A percentile compares a stretch with the other conserved stretches of the same genome.
phyloP scores from a whole-genome alignment of 768 basidiomycete genomes.

The Chiua virens region DNA sequence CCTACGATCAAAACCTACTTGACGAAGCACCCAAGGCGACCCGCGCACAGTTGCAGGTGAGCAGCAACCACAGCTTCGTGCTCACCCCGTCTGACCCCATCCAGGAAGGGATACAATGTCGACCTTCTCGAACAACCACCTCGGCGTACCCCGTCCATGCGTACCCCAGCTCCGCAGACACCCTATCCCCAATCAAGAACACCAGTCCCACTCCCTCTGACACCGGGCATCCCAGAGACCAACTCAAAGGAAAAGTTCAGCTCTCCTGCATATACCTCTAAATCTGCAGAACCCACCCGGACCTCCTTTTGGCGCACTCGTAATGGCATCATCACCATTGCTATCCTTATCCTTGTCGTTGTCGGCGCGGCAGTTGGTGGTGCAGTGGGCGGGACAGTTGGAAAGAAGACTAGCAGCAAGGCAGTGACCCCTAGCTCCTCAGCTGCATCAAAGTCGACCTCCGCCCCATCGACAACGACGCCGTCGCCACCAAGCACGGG shows the following conservation, averaged over 20 bases:
- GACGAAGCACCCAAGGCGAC: slow-evolving; percentile 43
- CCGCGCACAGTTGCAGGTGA: slow-evolving; percentile 43
- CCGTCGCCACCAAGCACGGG: not conserved
- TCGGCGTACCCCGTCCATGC: slow-evolving; percentile 23
- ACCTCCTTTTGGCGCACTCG: slow-evolving; percentile 51
- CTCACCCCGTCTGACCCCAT: not conserved
- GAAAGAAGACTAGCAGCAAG: slow-evolving; percentile 19
- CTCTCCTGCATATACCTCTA: not conserved
- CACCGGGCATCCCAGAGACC: slow-evolving; percentile 8
- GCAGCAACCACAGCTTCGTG: slow-evolving; percentile 24
- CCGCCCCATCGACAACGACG: not conserved
- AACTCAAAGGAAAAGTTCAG: slow-evolving; percentile 14
- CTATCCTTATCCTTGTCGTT: slow-evolving; percentile 40
- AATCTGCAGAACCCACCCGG: not conserved
- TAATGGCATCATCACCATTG: slow-evolving; percentile 42
- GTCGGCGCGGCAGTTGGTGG: slow-evolving; percentile 57
- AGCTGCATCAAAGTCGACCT: not conserved
- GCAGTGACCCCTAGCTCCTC: not conserved
- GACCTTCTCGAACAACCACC: slow-evolving; percentile 38
- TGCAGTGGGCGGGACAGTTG: slow-evolving; percentile 52
- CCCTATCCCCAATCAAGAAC: slow-evolving; percentile 14
- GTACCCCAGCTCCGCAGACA: slow-evolving; percentile 8
- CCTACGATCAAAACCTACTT: slow-evolving; percentile 42
- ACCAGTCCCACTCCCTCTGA: slow-evolving; percentile 11
- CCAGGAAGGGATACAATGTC: slow-evolving; percentile 57